Base-by-base conservation (phyloP, 495 filamentous ascomycete genomes). In the Cairneyella variabilis region DNA sequence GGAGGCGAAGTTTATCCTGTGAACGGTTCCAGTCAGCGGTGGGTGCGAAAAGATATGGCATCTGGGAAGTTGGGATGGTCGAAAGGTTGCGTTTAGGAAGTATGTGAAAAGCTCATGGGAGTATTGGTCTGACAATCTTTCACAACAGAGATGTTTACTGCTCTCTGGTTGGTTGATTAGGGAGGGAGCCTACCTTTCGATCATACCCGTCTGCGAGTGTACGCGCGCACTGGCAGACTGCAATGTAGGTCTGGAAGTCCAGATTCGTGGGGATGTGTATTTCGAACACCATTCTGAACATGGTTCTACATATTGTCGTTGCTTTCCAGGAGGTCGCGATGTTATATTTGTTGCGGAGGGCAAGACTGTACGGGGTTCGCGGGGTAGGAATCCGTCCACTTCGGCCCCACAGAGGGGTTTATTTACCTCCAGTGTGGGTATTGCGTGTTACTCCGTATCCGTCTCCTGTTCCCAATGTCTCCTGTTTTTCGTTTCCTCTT, bases 161-260 rank as follows among this genome's bases (percentile, higher is more conserved):
- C n/a, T n/a, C n/a, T n/a, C n/a, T n/a, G n/a, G n/a, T n/a, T n/a
- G n/a, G 48, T 16, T 11, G 2, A 9, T 27, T 1, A 44, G 37
- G 25, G 45, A 8, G 27, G 16, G 18, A 40, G 18, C 21, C n/a
- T 20, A 67, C 62, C 32, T 67, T 67, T 50, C 54, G 28, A 47
- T 67, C 64, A 46, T 67, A 64, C 5, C 59, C 62, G 44, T 66
- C 64, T 5, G 64, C 64, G 18, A 56, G 53, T 7, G 54, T 53
- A 10, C 64, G 42, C 6, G 62, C 59, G 8, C 54, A 59, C 42
- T 66, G 62, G 28, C 53, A 46, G 34, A 66, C 41, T 0, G 53
- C 59, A 34, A 66, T 53, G 23, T 66, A 66, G 42, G 63, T 62
- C 37, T 62, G 54, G 45, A 66, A 66, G 14, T 50, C 51, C 7